Conservation (phyloP, 2,329 filamentous ascomycete genomes). For the Neopestalotiopsis rosae region DNA sequence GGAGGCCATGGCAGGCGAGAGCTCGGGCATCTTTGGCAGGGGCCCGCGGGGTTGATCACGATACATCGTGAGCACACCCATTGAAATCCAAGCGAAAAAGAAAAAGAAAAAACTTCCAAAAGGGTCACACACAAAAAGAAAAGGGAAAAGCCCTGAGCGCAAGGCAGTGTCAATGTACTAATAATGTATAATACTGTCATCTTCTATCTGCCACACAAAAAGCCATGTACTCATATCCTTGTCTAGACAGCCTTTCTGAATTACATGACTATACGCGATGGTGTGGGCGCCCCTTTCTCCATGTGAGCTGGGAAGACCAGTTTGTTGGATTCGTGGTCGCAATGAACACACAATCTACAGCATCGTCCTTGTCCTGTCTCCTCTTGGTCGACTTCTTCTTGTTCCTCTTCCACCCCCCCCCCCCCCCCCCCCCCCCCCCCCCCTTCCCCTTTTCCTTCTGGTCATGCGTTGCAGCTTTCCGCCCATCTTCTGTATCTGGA, state of each 20-base stretch:
- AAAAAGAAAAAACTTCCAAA: too few relatives aligned
- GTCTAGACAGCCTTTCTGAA: background rate
- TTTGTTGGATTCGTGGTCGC: too few relatives aligned
- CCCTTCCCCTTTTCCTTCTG: too few relatives aligned
- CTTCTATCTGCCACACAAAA: background rate
- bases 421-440: too few relatives aligned
- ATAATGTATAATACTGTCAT: background rate
- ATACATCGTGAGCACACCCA: background rate
- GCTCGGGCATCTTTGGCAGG: background rate
- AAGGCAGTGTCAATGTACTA: conserved; percentile 6
- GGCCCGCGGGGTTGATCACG: background rate
- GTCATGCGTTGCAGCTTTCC: too few relatives aligned
- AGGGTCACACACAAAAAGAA: background rate
- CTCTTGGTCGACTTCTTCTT: too few relatives aligned
- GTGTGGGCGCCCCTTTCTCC: conserved; percentile 3
- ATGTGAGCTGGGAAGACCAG: conserved; percentile 8
- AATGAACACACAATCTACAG: too few relatives aligned
- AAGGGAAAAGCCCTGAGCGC: background rate
- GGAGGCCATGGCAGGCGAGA: background rate
- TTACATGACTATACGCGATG: conserved; percentile 7
- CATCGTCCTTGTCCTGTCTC: too few relatives aligned
- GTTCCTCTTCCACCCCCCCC: too few relatives aligned
- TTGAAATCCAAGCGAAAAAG: background rate
- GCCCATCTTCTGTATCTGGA: too few relatives aligned
- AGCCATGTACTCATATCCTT: background rate